Evolutionary conservation across 768 basidiomycete genomes (phyloP).

Genomic region (Russula virescens): DNA sequence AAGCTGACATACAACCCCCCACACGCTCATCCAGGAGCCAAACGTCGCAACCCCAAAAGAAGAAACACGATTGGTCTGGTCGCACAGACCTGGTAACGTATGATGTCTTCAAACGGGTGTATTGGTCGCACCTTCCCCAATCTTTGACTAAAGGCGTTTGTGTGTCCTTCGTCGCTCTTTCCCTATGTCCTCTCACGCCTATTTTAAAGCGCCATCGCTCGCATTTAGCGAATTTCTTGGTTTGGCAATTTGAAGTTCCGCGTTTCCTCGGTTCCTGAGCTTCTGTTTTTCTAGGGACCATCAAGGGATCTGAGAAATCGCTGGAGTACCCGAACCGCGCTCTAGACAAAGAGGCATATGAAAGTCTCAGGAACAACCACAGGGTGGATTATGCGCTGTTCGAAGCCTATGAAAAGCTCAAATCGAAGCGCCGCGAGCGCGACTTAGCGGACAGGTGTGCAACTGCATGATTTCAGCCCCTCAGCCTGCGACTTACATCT

Average conservation of each 20-base stretch:
- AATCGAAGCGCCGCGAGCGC: conserved; percentile 37
- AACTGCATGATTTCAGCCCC: background rate
- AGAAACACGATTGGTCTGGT: background rate
- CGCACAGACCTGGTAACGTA: conserved; percentile 36
- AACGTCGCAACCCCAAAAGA: conserved; percentile 4
- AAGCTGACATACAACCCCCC: conserved; percentile 36
- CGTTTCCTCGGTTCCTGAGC: background rate
- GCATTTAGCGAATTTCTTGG: conserved; percentile 66
- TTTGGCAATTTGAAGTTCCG: conserved; percentile 16
- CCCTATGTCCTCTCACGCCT: background rate
- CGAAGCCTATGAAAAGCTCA: conserved; percentile 43
- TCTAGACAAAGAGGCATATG: conserved; percentile 15
- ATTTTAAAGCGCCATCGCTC: conserved; percentile 46
- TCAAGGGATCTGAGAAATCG: conserved; percentile 61
- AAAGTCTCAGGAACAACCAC: too few relatives aligned
- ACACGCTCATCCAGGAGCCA: background rate
- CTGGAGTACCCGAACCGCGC: conserved; percentile 24
- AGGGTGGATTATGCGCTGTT: conserved; percentile 37
- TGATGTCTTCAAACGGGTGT: conserved; percentile 41
- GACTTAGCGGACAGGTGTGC: conserved; percentile 58
- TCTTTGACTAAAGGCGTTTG: conserved; percentile 47
- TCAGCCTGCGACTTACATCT: background rate
- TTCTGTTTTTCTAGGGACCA: conserved; percentile 45
- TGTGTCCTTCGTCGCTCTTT: conserved; percentile 26
- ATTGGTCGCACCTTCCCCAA: conserved; percentile 58